Evolutionary conservation across 1,284 basidiomycete species (phyloP).

Genomic region (Rhodotorula mucilaginosa): DNA sequence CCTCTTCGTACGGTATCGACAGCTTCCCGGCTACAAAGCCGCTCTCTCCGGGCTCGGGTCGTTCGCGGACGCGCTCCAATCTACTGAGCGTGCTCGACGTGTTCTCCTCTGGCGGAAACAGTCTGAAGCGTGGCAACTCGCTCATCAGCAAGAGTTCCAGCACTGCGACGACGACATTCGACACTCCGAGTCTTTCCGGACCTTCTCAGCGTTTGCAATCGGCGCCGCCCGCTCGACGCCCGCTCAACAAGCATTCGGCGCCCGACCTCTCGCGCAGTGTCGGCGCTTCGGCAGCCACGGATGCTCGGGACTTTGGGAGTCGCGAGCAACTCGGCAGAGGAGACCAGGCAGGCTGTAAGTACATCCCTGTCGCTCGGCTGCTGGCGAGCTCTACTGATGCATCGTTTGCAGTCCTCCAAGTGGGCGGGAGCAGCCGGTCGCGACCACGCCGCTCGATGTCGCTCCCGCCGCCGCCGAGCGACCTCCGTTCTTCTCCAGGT

Average conservation of each 20-base stretch:
- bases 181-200: constrained; percentile 7
- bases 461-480: constrained; percentile 11
- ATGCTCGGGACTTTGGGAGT: too few relatives aligned
- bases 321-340: not conserved
- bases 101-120: constrained; percentile 16
- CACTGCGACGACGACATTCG: constrained; percentile 26
- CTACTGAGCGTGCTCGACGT: constrained; percentile 28
- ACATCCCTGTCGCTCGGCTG: too few relatives aligned
- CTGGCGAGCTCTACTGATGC: too few relatives aligned
- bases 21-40: constrained; percentile 24
- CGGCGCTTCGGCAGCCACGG: not conserved
- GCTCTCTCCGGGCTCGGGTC: not conserved
- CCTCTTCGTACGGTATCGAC: constrained; percentile 18
- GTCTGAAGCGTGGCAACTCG: constrained; percentile 29
- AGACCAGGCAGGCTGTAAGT: not conserved
- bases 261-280: constrained; percentile 12
- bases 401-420: too few relatives aligned
- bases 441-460: constrained; percentile 21
- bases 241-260: constrained; percentile 18
- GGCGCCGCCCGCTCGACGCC: not conserved
- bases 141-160: constrained; percentile 31
- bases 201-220: constrained; percentile 5
- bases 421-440: not conserved
- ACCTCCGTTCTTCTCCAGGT: not conserved
- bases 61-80: constrained; percentile 27